These are phyloP conservation scores for Rhynchospora pubera DNA, from an alignment of 176 grass and related monocot species.

Conservation along the genomic window DNA sequence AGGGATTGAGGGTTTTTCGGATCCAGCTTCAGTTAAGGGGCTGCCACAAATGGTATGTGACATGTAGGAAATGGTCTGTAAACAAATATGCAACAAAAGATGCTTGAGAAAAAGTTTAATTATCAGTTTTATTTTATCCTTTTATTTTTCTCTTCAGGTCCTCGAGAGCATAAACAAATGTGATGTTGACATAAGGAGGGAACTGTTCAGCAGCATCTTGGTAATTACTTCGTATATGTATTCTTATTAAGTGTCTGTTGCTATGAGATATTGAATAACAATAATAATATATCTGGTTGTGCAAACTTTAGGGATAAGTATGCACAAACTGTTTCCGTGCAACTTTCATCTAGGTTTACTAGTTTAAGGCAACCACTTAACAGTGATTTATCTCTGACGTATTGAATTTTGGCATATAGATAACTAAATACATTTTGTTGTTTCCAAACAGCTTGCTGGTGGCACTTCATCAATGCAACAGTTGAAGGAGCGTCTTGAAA, in stretches of 20 bases:
- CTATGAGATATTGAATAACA: neutral
- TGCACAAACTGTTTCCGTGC: neutral
- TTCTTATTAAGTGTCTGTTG: neutral
- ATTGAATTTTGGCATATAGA: conserved; percentile 2
- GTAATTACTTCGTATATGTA: conserved; percentile 30
- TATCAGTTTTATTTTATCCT: neutral
- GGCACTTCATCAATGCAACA: conserved; percentile 93
- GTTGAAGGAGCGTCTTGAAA: conserved; percentile 95
- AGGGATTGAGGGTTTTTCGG: conserved; percentile 65
- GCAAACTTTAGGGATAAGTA: neutral
- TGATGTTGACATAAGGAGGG: conserved; percentile 89
- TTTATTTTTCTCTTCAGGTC: conserved; percentile 52
- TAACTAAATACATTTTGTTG: conserved; percentile 14
- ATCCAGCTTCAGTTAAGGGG: conserved; percentile 47
- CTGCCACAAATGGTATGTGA: conserved; percentile 83
- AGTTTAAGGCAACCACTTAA: neutral
- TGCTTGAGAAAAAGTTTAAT: neutral
- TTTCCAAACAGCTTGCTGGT: conserved; percentile 71
- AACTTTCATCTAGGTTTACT: neutral
- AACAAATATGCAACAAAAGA: neutral
- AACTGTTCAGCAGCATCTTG: conserved; percentile 93
- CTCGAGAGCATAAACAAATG: conserved; percentile 97
- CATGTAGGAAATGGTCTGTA: neutral
- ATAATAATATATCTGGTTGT: neutral
- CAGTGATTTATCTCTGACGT: neutral